Evolutionary conservation across 129 eudicot species (phyloP), one percentile per base, ranked within the genome.

Genomic region (Pulicaria dysenterica): DNA sequence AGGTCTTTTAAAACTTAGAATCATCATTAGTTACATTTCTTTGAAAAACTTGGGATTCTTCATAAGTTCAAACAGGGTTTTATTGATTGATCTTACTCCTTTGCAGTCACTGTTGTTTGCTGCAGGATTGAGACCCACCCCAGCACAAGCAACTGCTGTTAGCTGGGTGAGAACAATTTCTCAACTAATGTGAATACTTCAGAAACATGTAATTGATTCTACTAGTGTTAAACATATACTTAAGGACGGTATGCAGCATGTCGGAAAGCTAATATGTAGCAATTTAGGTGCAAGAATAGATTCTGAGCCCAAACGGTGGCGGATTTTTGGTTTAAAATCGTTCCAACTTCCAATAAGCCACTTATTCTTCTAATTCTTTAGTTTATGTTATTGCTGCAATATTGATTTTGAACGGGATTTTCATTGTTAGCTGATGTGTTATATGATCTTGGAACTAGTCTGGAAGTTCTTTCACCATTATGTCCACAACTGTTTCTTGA

Each of bases 241-340:
- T 42, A 95, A 90, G 75, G 99, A 95, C 46, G 97, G 99, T 42
- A 95, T 95, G 99, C 94, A 95, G 87, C 97, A 94, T 53, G 88
- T 79, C 49, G 97, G 99, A 59, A 90, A 94, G 73, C 89, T 94
- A 57, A 88, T 94, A 76, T 94, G 99, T 81, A 90, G 99, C 86
- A 94, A 80, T 78, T 85, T 94, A 75, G 99, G 99, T 66, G 90
- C 99, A 67, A 88, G 97, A 73, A 95, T 90, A 97, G 99, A 95
- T 83, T 95, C 99, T 5, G 97, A 95, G 73, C 97, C 99, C 45
- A 94, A 94, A 79, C 80, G 96, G 36, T 94, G 99, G 97, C 90
- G 99, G 57, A 76, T 94, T 69, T 45, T 94, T 61, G 99, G 99
- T 94, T 62, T 81, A 80, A 75, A 24, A 66, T 59, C 31, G 16